Base-by-base conservation (phyloP, 371 early-diverging fungal genomes). In the Syncephalastrum contaminatum region DNA sequence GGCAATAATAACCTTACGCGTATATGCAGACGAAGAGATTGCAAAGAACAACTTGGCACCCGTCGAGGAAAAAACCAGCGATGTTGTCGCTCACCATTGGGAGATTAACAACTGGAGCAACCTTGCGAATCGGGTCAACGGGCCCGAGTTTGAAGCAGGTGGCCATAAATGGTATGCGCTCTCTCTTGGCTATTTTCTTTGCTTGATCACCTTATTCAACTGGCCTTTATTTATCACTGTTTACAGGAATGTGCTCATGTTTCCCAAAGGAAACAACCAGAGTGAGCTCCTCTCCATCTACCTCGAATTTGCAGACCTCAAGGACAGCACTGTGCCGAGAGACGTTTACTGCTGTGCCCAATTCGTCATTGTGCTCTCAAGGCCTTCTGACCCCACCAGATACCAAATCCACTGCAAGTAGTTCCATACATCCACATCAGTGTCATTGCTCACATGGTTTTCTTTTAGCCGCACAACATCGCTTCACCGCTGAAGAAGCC, bases 181-280 rank as follows among this genome's bases (percentile, higher is more conserved):
- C 22, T n/a, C 10, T 47, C 10, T 45, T 15, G 19, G 14, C 18
- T 24, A n/a, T n/a, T n/a, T n/a, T 22, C 22, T 22, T 22, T 43
- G 22, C 3, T n/a, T 25, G 16, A 24, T 30, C 43, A 40, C 25
- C 48, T 27, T 16, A 54, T 49, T n/a, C 10, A 4, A 2, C 0
- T 21, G 36, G 7, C 3, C 12, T 27, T 15, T 27, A 19, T 24
- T 41, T 19, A 30, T 30, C 7, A 25, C 25, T 25, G 25, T 25
- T 10, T 5, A 45, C 53, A 89, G 94, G 95, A 81, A 90, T 54
- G 80, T 96, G 22, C 74, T 97, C 5, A 70, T 96, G 19, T 98
- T 96, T 72, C 96, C 98, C 30, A 82, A 72, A 48, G 98, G 98
- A 22, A 98, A 98, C 75, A 81, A 85, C 43, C 80, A 75, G 36